A percentile compares a stretch with the other conserved stretches of the same genome.
These are phyloP conservation scores for Saitozyma sp. DNA, from an alignment of 768 basidiomycete species.

Conservation along the genomic window DNA sequence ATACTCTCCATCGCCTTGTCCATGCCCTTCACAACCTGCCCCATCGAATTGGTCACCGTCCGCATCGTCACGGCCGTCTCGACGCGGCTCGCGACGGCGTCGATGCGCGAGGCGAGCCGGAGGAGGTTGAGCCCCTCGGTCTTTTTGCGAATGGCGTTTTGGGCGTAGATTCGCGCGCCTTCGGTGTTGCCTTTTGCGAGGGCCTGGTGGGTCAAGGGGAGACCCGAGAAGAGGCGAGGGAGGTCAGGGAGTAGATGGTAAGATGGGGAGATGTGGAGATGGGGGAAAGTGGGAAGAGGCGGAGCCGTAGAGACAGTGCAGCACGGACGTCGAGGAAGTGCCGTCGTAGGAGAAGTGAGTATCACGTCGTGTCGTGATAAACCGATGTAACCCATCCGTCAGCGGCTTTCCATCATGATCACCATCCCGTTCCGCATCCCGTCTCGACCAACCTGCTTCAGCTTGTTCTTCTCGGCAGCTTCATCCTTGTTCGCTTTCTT, in stretches of 20 bases:
- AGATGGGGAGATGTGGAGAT: neutral
- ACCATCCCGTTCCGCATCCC: neutral
- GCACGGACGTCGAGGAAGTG: neutral
- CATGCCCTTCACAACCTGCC: slow-evolving; percentile 94
- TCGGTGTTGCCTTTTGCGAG: slow-evolving; percentile 95
- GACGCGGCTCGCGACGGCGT: slow-evolving; percentile 93
- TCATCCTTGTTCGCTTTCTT: slow-evolving; percentile 99
- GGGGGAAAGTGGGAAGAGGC: no score
- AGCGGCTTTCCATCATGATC: no score
- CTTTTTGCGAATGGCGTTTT: slow-evolving; percentile 98
- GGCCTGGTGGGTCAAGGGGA: slow-evolving; percentile 66
- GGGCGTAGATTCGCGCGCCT: slow-evolving; percentile 95
- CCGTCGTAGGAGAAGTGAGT: neutral
- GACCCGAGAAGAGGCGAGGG: neutral
- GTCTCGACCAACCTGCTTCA: slow-evolving; percentile 63
- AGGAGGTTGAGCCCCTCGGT: slow-evolving; percentile 88
- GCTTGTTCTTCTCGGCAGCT: slow-evolving; percentile 74
- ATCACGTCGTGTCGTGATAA: no score
- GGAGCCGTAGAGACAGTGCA: neutral
- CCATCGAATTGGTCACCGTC: slow-evolving; percentile 88
- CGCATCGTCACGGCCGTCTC: slow-evolving; percentile 99
- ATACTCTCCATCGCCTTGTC: slow-evolving; percentile 98
- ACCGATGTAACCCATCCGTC: no score
- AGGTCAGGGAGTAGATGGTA: neutral
- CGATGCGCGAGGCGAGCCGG: slow-evolving; percentile 83